A percentile compares a stretch with the other conserved stretches of the same genome.
These are phyloP conservation scores for Diplocarpon rosae DNA, from an alignment of 2,329 filamentous ascomycete genomes.

Conservation along the genomic window DNA sequence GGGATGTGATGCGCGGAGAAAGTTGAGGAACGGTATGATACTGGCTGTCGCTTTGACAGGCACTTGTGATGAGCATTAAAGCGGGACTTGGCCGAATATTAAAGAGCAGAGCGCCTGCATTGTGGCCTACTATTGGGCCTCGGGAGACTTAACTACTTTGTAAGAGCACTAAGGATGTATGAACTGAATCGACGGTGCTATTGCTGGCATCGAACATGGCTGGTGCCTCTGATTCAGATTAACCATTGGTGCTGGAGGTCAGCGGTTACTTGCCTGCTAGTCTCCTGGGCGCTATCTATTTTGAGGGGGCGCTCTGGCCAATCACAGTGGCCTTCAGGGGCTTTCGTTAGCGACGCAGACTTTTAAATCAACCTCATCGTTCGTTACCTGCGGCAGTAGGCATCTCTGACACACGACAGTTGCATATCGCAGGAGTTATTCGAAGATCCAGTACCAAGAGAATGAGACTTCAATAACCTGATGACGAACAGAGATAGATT, in stretches of 20 bases:
- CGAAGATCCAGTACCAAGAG: not conserved
- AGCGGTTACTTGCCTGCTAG: conserved; percentile 12
- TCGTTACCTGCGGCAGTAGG: conserved; percentile 5
- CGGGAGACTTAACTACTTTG: not conserved
- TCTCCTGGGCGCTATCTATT: conserved; percentile 13
- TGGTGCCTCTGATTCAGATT: not conserved
- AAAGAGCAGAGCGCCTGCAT: conserved; percentile 19
- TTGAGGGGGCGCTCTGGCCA: conserved; percentile 2
- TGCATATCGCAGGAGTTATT: conserved; percentile 7
- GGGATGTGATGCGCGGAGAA: conserved; percentile 16
- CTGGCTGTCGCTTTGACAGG: conserved; percentile 8
- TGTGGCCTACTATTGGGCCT: conserved; percentile 23
- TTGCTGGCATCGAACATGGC: conserved; percentile 7
- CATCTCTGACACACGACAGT: conserved; percentile 12
- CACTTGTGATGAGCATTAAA: conserved; percentile 13
- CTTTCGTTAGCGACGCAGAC: no score
- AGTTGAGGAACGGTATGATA: conserved; percentile 7
- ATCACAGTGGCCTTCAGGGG: not conserved
- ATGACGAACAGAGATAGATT: not conserved
- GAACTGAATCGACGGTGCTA: conserved; percentile 21
- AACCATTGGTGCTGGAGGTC: conserved; percentile 13
- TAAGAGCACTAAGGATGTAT: conserved; percentile 6
- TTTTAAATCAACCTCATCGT: conserved; percentile 9
- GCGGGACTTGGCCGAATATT: conserved; percentile 15
- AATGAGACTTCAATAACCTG: not conserved